Evolutionary conservation across 202 grass and related monocot genomes (phyloP).

Genomic region (Zizania palustris): DNA sequence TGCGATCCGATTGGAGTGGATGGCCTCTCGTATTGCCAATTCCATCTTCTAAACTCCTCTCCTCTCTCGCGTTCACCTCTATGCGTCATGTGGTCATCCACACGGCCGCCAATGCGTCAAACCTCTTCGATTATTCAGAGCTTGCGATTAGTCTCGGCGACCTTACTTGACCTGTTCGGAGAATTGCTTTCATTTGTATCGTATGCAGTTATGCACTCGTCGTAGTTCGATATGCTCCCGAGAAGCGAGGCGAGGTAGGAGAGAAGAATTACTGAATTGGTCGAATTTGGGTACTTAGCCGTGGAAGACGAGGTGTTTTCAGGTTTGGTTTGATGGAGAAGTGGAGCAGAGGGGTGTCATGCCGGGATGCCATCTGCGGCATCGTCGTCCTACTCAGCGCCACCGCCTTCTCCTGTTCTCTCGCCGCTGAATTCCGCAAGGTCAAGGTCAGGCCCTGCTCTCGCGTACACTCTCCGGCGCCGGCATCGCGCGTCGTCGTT

Average conservation of each 20-base stretch:
- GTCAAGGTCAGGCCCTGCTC: constrained; percentile 51
- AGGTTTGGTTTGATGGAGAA: constrained; percentile 43
- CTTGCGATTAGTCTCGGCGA: not conserved
- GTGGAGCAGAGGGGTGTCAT: constrained; percentile 26
- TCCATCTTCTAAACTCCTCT: not conserved
- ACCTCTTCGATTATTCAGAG: constrained; percentile 16
- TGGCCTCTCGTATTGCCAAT: constrained; percentile 4
- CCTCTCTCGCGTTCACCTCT: not conserved
- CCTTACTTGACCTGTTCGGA: constrained; percentile 21
- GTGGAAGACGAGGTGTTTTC: not conserved
- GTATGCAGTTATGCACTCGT: not conserved
- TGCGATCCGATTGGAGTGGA: constrained; percentile 2
- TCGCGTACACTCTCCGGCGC: not conserved
- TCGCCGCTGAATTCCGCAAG: constrained; percentile 85
- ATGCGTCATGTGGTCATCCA: constrained; percentile 31
- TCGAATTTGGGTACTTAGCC: constrained; percentile 4
- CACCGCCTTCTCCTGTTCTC: constrained; percentile 75
- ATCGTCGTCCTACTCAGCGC: constrained; percentile 55
- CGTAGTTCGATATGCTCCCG: not conserved
- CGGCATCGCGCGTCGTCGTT: not conserved
- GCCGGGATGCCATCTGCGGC: constrained; percentile 50
- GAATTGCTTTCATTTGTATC: constrained; percentile 32
- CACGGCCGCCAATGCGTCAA: constrained; percentile 31
- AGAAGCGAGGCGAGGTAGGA: not conserved
- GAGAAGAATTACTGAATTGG: not conserved